phyloP scores from a whole-genome alignment of 2,329 filamentous ascomycete genomes.

The Colletotrichum orchidophilum region DNA sequence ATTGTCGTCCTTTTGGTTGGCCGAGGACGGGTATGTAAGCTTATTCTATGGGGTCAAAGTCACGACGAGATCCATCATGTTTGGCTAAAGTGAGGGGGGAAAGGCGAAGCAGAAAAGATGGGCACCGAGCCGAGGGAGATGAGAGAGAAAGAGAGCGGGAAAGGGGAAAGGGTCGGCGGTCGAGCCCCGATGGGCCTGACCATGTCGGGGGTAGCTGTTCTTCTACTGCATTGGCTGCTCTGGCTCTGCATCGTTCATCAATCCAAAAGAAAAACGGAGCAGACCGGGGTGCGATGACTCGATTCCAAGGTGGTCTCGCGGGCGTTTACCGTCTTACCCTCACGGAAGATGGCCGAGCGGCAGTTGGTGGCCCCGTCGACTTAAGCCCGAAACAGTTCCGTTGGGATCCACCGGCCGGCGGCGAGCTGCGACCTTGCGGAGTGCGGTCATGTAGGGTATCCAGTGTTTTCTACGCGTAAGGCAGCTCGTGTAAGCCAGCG shows the following conservation, averaged over 20 bases:
- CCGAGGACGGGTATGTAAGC: constrained; percentile 7
- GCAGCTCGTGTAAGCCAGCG: neutral
- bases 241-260: neutral
- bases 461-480: neutral
- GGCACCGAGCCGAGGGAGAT: neutral
- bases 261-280: neutral
- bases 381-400: constrained; percentile 5
- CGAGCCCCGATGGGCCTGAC: constrained; percentile 22
- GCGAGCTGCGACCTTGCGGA: constrained; percentile 12
- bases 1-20: constrained; percentile 20
- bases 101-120: neutral
- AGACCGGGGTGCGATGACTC: constrained; percentile 20
- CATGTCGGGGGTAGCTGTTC: neutral
- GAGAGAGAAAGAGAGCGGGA: neutral
- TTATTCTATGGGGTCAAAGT: constrained; percentile 16
- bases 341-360: constrained; percentile 32
- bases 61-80: constrained; percentile 13
- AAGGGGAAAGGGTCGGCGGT: neutral
- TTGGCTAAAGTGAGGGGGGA: constrained; percentile 9
- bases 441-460: neutral
- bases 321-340: constrained; percentile 4
- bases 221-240: neutral
- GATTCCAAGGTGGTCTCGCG: constrained; percentile 11
- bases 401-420: constrained; percentile 13
- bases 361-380: constrained; percentile 21